Evolutionary conservation across 179 eudicot genomes (phyloP), one percentile per base, ranked within the genome.

Genomic region (Beta macrorhiza): DNA sequence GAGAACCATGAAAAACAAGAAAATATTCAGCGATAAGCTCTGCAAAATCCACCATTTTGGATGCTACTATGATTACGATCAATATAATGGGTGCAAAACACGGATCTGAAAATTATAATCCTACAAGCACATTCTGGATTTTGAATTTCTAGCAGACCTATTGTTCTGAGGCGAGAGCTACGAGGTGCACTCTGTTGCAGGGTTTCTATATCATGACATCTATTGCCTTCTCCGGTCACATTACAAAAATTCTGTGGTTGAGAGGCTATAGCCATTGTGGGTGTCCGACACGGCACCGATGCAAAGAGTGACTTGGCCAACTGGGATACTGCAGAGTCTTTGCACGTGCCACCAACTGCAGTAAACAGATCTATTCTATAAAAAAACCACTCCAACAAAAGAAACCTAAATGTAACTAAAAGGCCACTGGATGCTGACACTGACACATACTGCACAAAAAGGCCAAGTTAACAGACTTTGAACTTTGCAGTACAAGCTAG

Each of bases 251-350:
- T 89, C 83, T 84, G 90, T 80, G 85, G 87, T 70, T 81, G 91
- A 87, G 83, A 85, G 75, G 55, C 84, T 80, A 86, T 83, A 84
- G 78, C 81, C 83, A 80, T 82, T 86, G 83, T 72, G 72, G 94
- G 83, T 79, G 84, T 68, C 70, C 85, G 82, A 78, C 81, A 81
- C 51, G 88, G 89, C 86, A 82, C 80, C 84, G 98, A 87, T 85
- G 90, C 90, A 92, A 93, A 93, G 85, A 95, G 91, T 86, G 98
- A 92, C 92, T 89, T 91, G 90, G 98, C 98, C 93, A 93, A 89
- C 82, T 87, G 77, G 74, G 98, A 95, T 87, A 87, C 94, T 95
- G 90, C 93, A 87, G 90, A 90, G 67, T 85, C 91, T 88, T 89
- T 91, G 89, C 90, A 87, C 83, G 82, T 85, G 89, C 89, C 93